Evolutionary conservation across 108 stramenopile species (phyloP), one percentile per base, ranked within the genome.

Genomic region (Hondaea fermentalgiana): DNA sequence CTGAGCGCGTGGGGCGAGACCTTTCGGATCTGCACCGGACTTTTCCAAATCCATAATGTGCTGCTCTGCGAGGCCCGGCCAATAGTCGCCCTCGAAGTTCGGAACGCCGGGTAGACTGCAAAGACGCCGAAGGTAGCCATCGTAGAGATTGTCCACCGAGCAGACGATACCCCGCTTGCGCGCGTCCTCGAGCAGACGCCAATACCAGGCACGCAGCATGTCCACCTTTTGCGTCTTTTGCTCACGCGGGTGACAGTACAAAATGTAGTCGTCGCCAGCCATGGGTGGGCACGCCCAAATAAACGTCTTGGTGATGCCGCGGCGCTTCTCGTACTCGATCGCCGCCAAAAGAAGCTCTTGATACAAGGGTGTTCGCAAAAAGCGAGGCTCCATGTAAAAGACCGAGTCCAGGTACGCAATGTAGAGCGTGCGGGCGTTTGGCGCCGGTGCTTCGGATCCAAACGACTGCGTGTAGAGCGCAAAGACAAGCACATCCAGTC

Each of bases 381-480:
- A 88, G 44, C 87, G 90, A 4, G 98, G 98, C 43, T 96, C 92
- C 59, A 99, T 93, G 90, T 96, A 99, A 53, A 95, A 93, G 6
- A 99, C 97, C n/a, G 96, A 97, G 90, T 99, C 98, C 45, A 99
- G 90, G 89, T 98, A 99, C 14, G 96, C 96, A 25, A 99, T 95
- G 91, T 99, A 99, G 8, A 97, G 97, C 25, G 96, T 91, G 29
- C 97, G 89, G 89, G 96, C 93, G 88, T 99, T 99, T 5, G 98
- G 98, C 83, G 90, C 92, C 0, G 97, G 97, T 89, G 96, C 97
- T 42, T 95, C 92, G 87, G 97, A 95, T 3, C 97, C 98, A 90
- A 98, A 98, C 91, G 98, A 98, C 88, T 98, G 98, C 5, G 98
- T 96, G 89, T 98, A 99, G 96, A 99, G 96, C 5, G 95, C 97